phyloP scores from a whole-genome alignment of 2,329 filamentous ascomycete genomes.

The Domatiomyces catenatus region DNA sequence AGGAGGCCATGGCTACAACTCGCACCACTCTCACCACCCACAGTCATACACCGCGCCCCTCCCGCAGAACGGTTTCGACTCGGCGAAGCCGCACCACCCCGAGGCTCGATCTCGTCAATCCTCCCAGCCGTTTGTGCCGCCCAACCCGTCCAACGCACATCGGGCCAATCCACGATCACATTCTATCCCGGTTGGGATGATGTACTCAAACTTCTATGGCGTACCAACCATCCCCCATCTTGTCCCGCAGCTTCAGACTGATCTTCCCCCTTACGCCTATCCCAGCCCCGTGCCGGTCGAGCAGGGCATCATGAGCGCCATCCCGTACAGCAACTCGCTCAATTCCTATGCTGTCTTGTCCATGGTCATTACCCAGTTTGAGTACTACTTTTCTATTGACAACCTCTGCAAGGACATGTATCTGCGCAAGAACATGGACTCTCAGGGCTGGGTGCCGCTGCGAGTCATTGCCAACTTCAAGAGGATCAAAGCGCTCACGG shows the following conservation, averaged over 20 bases:
- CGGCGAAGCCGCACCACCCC: constrained; percentile 26
- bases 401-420: constrained; percentile 90
- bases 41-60: constrained; percentile 25
- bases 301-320: constrained; percentile 36
- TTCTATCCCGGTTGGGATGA: constrained; percentile 37
- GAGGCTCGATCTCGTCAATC: constrained; percentile 26
- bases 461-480: constrained; percentile 72
- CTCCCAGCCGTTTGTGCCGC: constrained; percentile 19
- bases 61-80: constrained; percentile 26
- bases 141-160: constrained; percentile 4
- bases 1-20: constrained; percentile 24
- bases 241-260: constrained; percentile 16
- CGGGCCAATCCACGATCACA: constrained; percentile 43
- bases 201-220: constrained; percentile 18
- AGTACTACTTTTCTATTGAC: constrained; percentile 95
- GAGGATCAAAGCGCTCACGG: constrained; percentile 58
- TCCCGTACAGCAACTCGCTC: constrained; percentile 43
- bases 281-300: constrained; percentile 32
- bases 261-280: constrained; percentile 30
- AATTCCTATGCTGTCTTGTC: constrained; percentile 41
- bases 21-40: constrained; percentile 12
- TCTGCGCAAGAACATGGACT: constrained; percentile 83
- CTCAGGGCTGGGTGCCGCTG: constrained; percentile 76
- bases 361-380: constrained; percentile 48
- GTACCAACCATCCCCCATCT: constrained; percentile 18